These are phyloP conservation scores for Paraphoma chrysanthemicola DNA, from an alignment of 2,329 filamentous ascomycete genomes.

Conservation along the genomic window DNA sequence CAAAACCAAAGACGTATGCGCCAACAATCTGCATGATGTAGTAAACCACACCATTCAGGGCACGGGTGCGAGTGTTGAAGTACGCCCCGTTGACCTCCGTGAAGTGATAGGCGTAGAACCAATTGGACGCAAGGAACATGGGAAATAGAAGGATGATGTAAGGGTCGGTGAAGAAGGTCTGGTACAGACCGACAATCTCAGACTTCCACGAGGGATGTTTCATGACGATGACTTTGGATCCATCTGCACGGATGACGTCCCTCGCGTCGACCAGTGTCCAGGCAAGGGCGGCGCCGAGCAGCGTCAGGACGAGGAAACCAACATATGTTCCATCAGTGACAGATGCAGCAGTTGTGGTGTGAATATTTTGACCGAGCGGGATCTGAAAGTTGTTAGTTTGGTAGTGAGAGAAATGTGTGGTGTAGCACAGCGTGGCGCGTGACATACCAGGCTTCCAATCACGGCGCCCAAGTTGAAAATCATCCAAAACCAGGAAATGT, in stretches of 20 bases:
- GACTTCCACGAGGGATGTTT: conserved; percentile 88
- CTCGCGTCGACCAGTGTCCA: conserved; percentile 74
- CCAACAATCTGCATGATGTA: conserved; percentile 81
- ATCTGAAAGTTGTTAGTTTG: conserved; percentile 55
- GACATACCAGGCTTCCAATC: conserved; percentile 73
- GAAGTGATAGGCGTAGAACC: conserved; percentile 82
- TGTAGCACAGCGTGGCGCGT: conserved; percentile 44
- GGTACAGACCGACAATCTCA: conserved; percentile 76
- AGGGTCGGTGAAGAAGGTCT: conserved; percentile 73
- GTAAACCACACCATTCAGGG: conserved; percentile 82
- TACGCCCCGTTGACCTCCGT: conserved; percentile 74
- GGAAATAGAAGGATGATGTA: conserved; percentile 80
- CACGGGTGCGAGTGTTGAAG: conserved; percentile 76
- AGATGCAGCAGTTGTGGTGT: conserved; percentile 58
- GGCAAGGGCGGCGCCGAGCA: conserved; percentile 72
- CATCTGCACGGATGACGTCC: conserved; percentile 76
- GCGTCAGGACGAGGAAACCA: conserved; percentile 85
- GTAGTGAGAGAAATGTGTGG: not conserved
- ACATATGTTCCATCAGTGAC: conserved; percentile 85
- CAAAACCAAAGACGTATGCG: conserved; percentile 74
- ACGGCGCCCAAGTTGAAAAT: conserved; percentile 94
- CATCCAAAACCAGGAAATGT: conserved; percentile 91
- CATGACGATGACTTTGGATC: conserved; percentile 82
- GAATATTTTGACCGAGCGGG: conserved; percentile 75
- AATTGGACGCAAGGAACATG: conserved; percentile 82